Conservation (phyloP, 768 basidiomycete genomes). For the Pleurotus tuber-regium region DNA sequence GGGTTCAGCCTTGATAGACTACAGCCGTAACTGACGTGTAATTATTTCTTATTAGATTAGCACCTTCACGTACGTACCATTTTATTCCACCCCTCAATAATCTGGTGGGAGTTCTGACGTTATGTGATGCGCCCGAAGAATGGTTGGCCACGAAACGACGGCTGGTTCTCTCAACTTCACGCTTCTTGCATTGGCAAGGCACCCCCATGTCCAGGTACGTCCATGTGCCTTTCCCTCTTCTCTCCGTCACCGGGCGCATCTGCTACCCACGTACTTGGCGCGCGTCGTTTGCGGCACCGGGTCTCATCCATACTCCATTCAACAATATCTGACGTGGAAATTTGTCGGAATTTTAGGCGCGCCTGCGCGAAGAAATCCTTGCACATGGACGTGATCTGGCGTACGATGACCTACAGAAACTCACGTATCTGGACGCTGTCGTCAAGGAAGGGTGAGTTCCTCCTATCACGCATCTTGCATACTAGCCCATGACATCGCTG, state of each 20-base stretch:
- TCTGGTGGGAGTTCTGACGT: slow-evolving; percentile 3
- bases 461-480: not conserved
- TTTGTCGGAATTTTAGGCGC: slow-evolving; percentile 17
- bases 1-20: no score
- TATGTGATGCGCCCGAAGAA: slow-evolving; percentile 16
- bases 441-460: slow-evolving; percentile 35
- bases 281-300: no score
- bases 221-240: not conserved
- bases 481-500: not conserved
- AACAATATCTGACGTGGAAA: not conserved
- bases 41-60: no score
- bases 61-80: slow-evolving; percentile 28
- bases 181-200: slow-evolving; percentile 35
- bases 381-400: slow-evolving; percentile 25
- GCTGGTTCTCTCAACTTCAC: slow-evolving; percentile 33
- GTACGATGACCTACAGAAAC: slow-evolving; percentile 34
- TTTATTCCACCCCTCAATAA: not conserved
- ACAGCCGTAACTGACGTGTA: no score
- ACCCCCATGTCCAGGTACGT: slow-evolving; percentile 30
- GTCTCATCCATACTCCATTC: no score
- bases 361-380: slow-evolving; percentile 37
- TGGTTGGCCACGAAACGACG: slow-evolving; percentile 44
- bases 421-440: slow-evolving; percentile 40
- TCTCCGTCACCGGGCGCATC: no score
- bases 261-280: no score